Evolutionary conservation across 495 filamentous ascomycete genomes (phyloP).

Genomic region (Usnea hakonensis): DNA sequence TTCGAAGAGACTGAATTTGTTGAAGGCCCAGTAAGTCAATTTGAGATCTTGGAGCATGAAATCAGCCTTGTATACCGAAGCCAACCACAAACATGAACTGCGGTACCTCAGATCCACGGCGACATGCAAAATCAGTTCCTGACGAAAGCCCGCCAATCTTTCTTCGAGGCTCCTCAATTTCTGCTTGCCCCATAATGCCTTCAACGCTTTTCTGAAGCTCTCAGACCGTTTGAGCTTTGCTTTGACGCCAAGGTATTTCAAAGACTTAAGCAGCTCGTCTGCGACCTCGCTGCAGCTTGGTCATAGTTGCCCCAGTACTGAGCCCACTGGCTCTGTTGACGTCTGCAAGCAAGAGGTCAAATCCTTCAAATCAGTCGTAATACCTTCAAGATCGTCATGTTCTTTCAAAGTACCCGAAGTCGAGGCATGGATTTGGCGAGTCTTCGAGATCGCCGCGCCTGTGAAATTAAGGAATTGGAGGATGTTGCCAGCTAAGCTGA

Average conservation of each 20-base stretch:
- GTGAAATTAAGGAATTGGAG: not conserved
- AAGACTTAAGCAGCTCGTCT: not conserved
- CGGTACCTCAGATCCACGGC: not conserved
- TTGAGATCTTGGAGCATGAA: not conserved
- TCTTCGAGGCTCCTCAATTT: not conserved
- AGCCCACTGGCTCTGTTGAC: not conserved
- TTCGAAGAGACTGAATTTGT: not conserved
- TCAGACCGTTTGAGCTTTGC: not conserved
- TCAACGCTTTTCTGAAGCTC: not conserved
- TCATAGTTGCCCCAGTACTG: not conserved
- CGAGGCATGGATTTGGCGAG: not conserved
- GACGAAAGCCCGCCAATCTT: conserved; percentile 3
- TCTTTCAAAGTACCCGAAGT: not conserved
- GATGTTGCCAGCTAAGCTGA: conserved; percentile 5
- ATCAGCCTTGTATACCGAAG: not conserved
- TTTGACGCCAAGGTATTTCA: not conserved
- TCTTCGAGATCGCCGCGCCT: not conserved
- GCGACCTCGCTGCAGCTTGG: not conserved
- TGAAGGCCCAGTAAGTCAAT: not conserved
- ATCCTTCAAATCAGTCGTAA: not conserved
- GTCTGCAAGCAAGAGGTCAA: not conserved
- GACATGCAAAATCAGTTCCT: not conserved
- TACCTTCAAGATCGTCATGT: not conserved
- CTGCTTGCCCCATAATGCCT: not conserved
- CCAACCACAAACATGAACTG: not conserved